Percentiles rank a stretch among this genome's conserved stretches.
Conservation (phyloP, 805 yeast species). For the Candida tallmaniae region DNA sequence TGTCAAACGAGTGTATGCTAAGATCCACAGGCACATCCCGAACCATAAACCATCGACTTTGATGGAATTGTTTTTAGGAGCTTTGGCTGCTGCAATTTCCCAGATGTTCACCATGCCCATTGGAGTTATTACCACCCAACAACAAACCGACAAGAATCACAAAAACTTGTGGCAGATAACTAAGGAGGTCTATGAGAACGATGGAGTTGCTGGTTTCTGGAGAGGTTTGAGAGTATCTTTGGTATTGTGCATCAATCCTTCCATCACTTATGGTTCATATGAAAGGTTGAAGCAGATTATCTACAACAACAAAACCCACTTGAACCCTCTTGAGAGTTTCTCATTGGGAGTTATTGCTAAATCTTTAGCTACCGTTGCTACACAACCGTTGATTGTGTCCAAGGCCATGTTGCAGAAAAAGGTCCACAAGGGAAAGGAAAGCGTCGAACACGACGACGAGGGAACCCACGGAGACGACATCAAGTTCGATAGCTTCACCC, state of each 20-base stretch:
- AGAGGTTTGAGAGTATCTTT: constrained; percentile 76
- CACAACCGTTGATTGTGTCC: constrained; percentile 83
- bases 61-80: constrained; percentile 69
- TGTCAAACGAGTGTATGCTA: constrained; percentile 53
- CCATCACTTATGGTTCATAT: constrained; percentile 80
- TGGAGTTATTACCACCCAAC: constrained; percentile 60
- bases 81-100: constrained; percentile 77
- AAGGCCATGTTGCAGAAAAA: constrained; percentile 74
- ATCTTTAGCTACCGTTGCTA: constrained; percentile 70
- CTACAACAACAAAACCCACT: constrained; percentile 36
- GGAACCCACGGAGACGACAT: constrained; percentile 34
- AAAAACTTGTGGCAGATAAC: constrained; percentile 27
- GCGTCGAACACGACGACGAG: too few relatives aligned
- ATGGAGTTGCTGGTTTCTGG: constrained; percentile 75
- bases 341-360: constrained; percentile 75
- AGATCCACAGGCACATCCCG: constrained; percentile 29
- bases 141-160: constrained; percentile 48
- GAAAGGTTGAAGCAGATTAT: constrained; percentile 59
- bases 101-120: constrained; percentile 82
- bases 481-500: constrained; percentile 53
- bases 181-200: constrained; percentile 51
- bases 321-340: constrained; percentile 64
- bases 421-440: constrained; percentile 15
- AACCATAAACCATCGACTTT: constrained; percentile 47
- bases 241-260: constrained; percentile 76